Percentiles rank a stretch among this genome's conserved stretches.
These are phyloP conservation scores for Pseudogymnoascus sp. DNA, from an alignment of 2,329 filamentous ascomycete genomes.

Conservation along the genomic window DNA sequence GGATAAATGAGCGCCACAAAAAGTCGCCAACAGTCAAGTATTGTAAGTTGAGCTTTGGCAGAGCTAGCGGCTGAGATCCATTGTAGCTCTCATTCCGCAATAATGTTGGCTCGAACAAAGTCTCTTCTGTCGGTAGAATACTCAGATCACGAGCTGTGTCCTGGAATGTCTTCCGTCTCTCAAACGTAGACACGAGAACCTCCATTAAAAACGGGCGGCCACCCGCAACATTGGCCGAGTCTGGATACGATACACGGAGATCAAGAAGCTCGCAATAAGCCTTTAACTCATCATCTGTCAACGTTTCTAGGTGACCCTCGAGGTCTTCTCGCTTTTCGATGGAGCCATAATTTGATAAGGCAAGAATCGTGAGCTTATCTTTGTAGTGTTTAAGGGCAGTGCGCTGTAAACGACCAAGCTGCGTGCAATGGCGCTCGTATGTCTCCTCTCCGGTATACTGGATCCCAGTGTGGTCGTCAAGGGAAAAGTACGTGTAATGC, in stretches of 20 bases:
- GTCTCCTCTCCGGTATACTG: constrained; percentile 67
- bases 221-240: constrained; percentile 55
- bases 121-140: constrained; percentile 75
- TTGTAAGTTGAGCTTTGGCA: constrained; percentile 92
- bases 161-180: constrained; percentile 75
- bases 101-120: constrained; percentile 73
- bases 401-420: constrained; percentile 72
- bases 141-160: constrained; percentile 65
- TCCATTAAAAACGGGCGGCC: constrained; percentile 64
- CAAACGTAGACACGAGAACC: constrained; percentile 66
- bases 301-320: constrained; percentile 62
- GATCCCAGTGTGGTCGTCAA: constrained; percentile 82
- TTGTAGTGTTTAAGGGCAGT: constrained; percentile 76
- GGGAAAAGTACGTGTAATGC: constrained; percentile 82
- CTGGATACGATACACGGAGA: constrained; percentile 78
- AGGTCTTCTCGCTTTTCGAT: constrained; percentile 78
- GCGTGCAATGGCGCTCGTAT: constrained; percentile 72
- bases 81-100: constrained; percentile 81
- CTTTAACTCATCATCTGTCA: constrained; percentile 69
- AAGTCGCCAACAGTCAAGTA: constrained; percentile 95
- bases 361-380: constrained; percentile 83
- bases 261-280: constrained; percentile 64
- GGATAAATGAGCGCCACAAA: constrained; percentile 84
- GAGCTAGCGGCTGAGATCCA: constrained; percentile 76
- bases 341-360: constrained; percentile 85